A percentile compares a stretch with the other conserved stretches of the same genome.
Evolutionary conservation across 2,329 filamentous ascomycete species (phyloP).

Genomic region (Nigrospora sphaerica): DNA sequence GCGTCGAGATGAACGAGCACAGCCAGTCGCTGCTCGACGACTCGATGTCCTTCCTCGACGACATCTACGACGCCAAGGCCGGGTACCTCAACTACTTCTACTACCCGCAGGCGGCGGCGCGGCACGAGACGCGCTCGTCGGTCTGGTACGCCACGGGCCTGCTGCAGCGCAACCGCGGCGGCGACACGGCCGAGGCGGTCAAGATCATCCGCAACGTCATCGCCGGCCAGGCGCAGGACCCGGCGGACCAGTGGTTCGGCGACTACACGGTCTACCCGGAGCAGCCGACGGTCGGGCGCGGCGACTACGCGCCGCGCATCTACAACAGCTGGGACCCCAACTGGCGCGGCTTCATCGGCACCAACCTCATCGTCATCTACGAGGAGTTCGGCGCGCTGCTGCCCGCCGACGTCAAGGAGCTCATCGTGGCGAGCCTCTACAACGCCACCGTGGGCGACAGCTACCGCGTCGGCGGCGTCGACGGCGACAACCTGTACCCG

Average conservation of each 20-base stretch:
- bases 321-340: constrained; percentile 46
- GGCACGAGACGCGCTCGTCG: constrained; percentile 39
- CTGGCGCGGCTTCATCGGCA: constrained; percentile 46
- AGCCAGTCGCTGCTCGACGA: constrained; percentile 29
- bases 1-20: constrained; percentile 8
- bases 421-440: constrained; percentile 37
- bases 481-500: constrained; percentile 45
- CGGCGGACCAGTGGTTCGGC: constrained; percentile 36
- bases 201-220: constrained; percentile 39
- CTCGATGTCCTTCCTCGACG: constrained; percentile 38
- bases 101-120: constrained; percentile 10
- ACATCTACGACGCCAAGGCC: constrained; percentile 33
- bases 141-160: constrained; percentile 42
- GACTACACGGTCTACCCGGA: constrained; percentile 39
- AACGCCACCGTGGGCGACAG: constrained; percentile 42
- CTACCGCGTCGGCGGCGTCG: constrained; percentile 44
- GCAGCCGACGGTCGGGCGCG: constrained; percentile 38
- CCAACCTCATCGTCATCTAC: constrained; percentile 39
- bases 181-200: constrained; percentile 33
- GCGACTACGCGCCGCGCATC: constrained; percentile 30
- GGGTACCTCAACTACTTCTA: constrained; percentile 34
- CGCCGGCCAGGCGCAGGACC: constrained; percentile 33
- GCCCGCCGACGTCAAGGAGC: constrained; percentile 8
- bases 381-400: constrained; percentile 39
- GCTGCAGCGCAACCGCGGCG: constrained; percentile 34